Conservation (phyloP, 2,329 filamentous ascomycete species). For the Pseudocercospora macadamiae region DNA sequence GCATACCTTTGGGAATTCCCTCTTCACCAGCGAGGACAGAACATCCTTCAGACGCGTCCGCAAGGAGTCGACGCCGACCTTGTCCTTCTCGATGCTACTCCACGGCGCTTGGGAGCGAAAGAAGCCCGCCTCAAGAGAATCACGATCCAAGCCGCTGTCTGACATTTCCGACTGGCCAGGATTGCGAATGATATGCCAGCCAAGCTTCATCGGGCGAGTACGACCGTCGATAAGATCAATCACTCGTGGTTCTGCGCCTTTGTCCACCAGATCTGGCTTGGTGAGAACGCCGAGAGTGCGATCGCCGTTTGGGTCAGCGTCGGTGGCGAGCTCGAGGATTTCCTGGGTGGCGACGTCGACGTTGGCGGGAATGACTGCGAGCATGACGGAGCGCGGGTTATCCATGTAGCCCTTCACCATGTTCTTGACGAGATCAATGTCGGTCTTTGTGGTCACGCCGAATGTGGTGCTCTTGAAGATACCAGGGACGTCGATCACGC, state of each 20-base stretch:
- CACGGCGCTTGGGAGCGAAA: slow-evolving; percentile 41
- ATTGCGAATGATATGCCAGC: slow-evolving; percentile 41
- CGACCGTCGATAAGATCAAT: slow-evolving; percentile 35
- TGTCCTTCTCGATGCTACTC: slow-evolving; percentile 41
- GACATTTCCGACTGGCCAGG: slow-evolving; percentile 34
- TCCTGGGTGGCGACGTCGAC: slow-evolving; percentile 52
- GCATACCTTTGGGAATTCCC: slow-evolving; percentile 50
- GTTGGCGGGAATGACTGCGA: slow-evolving; percentile 49
- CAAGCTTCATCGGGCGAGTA: slow-evolving; percentile 33
- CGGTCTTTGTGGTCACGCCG: slow-evolving; percentile 41
- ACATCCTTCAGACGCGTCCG: slow-evolving; percentile 46
- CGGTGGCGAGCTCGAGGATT: slow-evolving; percentile 47
- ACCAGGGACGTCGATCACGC: slow-evolving; percentile 37
- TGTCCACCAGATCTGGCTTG: slow-evolving; percentile 41
- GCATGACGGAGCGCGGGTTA: slow-evolving; percentile 45
- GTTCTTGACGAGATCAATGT: slow-evolving; percentile 43
- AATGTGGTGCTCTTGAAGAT: slow-evolving; percentile 40
- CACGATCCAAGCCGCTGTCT: slow-evolving; percentile 16
- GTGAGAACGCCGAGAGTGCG: slow-evolving; percentile 44
- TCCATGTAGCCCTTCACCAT: slow-evolving; percentile 47
- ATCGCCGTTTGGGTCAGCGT: slow-evolving; percentile 37
- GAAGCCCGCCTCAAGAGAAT: slow-evolving; percentile 40
- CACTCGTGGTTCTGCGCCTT: slow-evolving; percentile 28
- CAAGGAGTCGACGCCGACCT: slow-evolving; percentile 48
- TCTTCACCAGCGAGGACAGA: slow-evolving; percentile 46